Evolutionary conservation across 1,284 basidiomycete genomes (phyloP), one percentile per base, ranked within the genome.

Genomic region (Ustilago trichophora): DNA sequence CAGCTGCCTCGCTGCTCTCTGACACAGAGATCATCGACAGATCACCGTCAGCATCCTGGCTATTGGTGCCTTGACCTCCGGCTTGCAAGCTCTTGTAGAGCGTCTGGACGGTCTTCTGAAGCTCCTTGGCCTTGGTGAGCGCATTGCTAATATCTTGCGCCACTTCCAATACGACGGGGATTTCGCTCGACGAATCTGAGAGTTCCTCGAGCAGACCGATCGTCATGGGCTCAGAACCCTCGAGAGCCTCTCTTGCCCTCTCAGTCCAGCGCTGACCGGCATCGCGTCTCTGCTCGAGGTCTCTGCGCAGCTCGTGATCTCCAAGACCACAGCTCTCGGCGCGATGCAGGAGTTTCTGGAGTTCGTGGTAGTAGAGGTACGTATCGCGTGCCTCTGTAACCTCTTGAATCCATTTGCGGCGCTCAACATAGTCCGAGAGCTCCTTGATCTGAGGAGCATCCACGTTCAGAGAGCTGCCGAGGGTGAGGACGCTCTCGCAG

Each of bases 391-490:
- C 79, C 15, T 82, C 81, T 51, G 88, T 78, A 25, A 82, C 81
- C 19, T 83, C 82, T 38, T 86, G 85, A 10, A 85, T 84, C 60
- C 88, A 88, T 41, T 87, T 87, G 69, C 88, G 87, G 22, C 92
- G 83, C 49, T 88, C 86, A 18, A 91, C 88, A 62, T 91, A 88
- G 79, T 87, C 88, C 82, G 90, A 89, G 15, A 93, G 85, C 72
- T 90, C 87, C 15, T 85, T 81, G 18, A 92, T 84, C 78, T 91
- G 89, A 33, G 90, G 87, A 4, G 93, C 84, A 42, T 87, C 83
- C n/a, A 93, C 89, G 64, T 91, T 91, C 52, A 92, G 79, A 8
- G 89, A 88, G 9, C 87, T 87, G 8, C 88, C 88, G 33, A 89
- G 86, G 36, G 87, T 80, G 42, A 91, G 84, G 2, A 91, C 82